These are phyloP conservation scores for Daldinia grandis DNA, from an alignment of 495 filamentous ascomycete genomes.

Conservation along the genomic window DNA sequence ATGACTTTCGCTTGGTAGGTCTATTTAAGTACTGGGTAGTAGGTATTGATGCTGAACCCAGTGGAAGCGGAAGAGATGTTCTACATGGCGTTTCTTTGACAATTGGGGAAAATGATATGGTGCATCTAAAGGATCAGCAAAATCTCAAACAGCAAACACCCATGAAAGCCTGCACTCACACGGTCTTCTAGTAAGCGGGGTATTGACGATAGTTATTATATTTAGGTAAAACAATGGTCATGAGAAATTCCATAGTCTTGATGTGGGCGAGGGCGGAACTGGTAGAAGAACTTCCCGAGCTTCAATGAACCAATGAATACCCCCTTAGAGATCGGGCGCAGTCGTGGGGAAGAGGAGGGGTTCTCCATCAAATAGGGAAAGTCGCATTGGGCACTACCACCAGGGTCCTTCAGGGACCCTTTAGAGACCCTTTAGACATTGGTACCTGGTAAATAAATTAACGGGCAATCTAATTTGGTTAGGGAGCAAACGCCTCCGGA, in stretches of 20 bases:
- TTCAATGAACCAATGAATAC: slow-evolving; percentile 17
- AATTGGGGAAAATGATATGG: not conserved
- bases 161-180: slow-evolving; percentile 4
- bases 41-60: not conserved
- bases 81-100: not conserved
- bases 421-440: slow-evolving; percentile 22
- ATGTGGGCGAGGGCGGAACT: slow-evolving; percentile 7
- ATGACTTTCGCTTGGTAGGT: not conserved
- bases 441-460: slow-evolving; percentile 36
- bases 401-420: slow-evolving; percentile 8
- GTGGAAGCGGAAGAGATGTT: slow-evolving; percentile 3
- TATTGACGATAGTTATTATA: slow-evolving; percentile 13
- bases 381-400: slow-evolving; percentile 31
- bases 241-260: slow-evolving; percentile 1
- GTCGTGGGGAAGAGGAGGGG: slow-evolving; percentile 25
- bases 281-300: slow-evolving; percentile 12
- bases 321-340: slow-evolving; percentile 6
- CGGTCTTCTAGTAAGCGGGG: slow-evolving; percentile 21
- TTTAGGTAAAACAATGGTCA: slow-evolving; percentile 27
- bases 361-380: slow-evolving; percentile 24
- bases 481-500: slow-evolving; percentile 31
- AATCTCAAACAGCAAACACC: slow-evolving; percentile 4
- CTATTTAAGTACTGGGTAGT: not conserved
- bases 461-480: slow-evolving; percentile 31
- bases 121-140: slow-evolving; percentile 14